Conservation (phyloP, 192 early-diverging fungal species). For the Coemansia sp. region DNA sequence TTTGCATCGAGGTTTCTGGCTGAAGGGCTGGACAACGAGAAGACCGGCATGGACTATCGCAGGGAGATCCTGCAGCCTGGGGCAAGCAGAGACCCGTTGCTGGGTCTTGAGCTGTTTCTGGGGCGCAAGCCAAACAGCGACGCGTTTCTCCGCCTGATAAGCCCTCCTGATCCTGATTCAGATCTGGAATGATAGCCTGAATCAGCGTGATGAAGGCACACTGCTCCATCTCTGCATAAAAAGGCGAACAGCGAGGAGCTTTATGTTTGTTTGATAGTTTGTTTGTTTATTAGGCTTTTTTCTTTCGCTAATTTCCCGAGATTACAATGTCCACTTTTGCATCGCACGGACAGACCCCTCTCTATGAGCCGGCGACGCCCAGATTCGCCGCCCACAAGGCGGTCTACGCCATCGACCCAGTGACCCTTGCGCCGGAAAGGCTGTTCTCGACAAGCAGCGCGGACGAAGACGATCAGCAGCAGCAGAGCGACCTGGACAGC, state of each 20-base stretch:
- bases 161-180: neutral
- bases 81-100: conserved; percentile 61
- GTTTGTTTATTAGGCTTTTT: neutral
- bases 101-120: conserved; percentile 65
- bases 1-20: conserved; percentile 63
- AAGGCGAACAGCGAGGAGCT: too few species aligned
- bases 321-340: neutral
- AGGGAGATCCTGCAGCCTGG: conserved; percentile 64
- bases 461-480: neutral
- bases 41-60: conserved; percentile 65
- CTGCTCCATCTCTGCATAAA: too few species aligned
- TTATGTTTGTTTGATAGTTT: neutral
- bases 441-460: conserved; percentile 13
- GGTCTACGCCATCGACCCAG: conserved; percentile 31
- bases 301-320: neutral
- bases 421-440: conserved; percentile 16
- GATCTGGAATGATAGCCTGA: too few species aligned
- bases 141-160: conserved; percentile 2
- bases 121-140: conserved; percentile 63
- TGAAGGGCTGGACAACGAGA: conserved; percentile 56
- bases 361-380: conserved; percentile 24
- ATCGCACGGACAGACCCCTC: neutral
- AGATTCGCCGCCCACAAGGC: conserved; percentile 35
- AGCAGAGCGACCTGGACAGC: neutral
- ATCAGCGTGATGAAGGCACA: too few species aligned